A percentile compares a stretch with the other conserved stretches of the same genome.
These are phyloP conservation scores for Paracorniculantispora psalliotae DNA, from an alignment of 2,329 filamentous ascomycete genomes.

Conservation along the genomic window DNA sequence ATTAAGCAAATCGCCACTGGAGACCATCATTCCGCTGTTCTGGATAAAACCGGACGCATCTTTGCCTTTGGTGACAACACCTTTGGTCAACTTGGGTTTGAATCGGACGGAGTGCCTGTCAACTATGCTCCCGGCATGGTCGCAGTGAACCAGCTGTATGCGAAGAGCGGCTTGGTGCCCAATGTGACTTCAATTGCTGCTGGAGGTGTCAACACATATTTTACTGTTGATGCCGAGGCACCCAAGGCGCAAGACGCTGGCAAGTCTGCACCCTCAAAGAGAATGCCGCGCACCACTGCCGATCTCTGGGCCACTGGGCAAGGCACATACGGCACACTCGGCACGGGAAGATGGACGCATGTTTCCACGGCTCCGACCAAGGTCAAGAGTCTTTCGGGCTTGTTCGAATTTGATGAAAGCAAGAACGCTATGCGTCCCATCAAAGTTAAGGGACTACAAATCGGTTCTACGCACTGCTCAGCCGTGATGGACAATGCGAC, in stretches of 20 bases:
- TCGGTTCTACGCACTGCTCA: conserved; percentile 75
- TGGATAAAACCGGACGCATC: conserved; percentile 70
- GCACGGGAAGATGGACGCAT: conserved; percentile 86
- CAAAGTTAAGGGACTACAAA: conserved; percentile 64
- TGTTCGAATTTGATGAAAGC: conserved; percentile 82
- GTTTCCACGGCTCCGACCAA: conserved; percentile 72
- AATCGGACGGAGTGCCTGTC: conserved; percentile 55
- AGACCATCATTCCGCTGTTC: conserved; percentile 77
- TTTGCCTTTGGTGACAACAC: conserved; percentile 91
- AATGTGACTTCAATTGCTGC: conserved; percentile 75
- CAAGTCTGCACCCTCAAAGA: conserved; percentile 26
- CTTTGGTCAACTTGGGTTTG: conserved; percentile 84
- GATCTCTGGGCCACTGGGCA: conserved; percentile 86
- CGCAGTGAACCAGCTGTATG: conserved; percentile 68
- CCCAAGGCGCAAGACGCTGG: conserved; percentile 22
- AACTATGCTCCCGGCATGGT: conserved; percentile 68
- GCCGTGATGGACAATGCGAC: conserved; percentile 82
- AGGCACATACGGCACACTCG: conserved; percentile 77
- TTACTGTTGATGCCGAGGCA: conserved; percentile 74
- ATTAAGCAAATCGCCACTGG: conserved; percentile 74
- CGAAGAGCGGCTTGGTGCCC: conserved; percentile 55
- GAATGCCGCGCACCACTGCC: conserved; percentile 26
- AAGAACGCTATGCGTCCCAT: conserved; percentile 68
- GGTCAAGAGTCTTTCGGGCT: conserved; percentile 74
- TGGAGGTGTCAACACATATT: conserved; percentile 81